Conservation (phyloP, 1,139 yeast species). For the Suhomyces coccinellae region DNA sequence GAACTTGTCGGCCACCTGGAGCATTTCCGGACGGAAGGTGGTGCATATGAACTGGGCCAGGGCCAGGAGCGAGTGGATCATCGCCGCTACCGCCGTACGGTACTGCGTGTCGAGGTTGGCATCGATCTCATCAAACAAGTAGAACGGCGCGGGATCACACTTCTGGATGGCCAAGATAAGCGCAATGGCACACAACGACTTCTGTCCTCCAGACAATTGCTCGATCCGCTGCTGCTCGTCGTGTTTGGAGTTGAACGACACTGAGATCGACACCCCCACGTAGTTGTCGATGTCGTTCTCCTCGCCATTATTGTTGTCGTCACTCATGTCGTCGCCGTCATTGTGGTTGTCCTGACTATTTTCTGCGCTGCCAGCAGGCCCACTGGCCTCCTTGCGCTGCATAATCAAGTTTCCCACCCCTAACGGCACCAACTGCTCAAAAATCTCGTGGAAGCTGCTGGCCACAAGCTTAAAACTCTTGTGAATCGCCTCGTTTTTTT, state of each 20-base stretch:
- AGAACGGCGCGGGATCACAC: constrained; percentile 97
- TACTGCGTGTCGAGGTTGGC: constrained; percentile 94
- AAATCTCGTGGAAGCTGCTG: constrained; percentile 67
- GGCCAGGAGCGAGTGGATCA: constrained; percentile 64
- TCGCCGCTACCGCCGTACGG: constrained; percentile 80
- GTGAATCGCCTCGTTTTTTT: constrained; percentile 82
- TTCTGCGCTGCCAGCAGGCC: background rate
- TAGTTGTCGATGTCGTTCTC: constrained; percentile 54
- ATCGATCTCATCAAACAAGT: constrained; percentile 92
- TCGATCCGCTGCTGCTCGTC: constrained; percentile 89
- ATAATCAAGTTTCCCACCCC: constrained; percentile 78
- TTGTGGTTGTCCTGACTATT: constrained; percentile 8
- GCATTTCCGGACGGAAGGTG: constrained; percentile 91
- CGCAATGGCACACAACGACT: constrained; percentile 91
- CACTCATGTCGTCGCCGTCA: constrained; percentile 21
- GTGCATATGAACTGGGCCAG: constrained; percentile 92
- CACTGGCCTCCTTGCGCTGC: constrained; percentile 40
- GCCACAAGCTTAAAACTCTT: constrained; percentile 79
- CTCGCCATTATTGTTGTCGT: constrained; percentile 11
- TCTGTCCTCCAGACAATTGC: constrained; percentile 95
- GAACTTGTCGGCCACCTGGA: constrained; percentile 81
- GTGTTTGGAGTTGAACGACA: constrained; percentile 83
- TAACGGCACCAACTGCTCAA: constrained; percentile 77
- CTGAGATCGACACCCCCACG: constrained; percentile 82
- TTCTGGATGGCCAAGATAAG: constrained; percentile 89